These are phyloP conservation scores for Leucocoprinus leucothites DNA, from an alignment of 768 basidiomycete species.

Conservation along the genomic window DNA sequence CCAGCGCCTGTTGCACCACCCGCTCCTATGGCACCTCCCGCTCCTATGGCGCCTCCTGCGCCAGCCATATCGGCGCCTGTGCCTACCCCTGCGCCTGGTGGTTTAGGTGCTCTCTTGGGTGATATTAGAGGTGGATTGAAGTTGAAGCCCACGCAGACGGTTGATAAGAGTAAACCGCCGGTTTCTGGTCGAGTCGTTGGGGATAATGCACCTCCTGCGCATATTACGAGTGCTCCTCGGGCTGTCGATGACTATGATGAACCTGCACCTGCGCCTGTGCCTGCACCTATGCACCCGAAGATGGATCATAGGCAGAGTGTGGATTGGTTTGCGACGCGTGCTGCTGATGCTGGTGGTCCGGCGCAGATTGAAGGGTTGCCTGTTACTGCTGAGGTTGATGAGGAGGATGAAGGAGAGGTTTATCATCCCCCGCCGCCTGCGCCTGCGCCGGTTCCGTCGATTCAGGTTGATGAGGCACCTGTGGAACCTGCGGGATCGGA, in stretches of 20 bases:
- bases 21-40: conserved; percentile 31
- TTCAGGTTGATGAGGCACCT: conserved; percentile 49
- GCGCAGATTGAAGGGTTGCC: conserved; percentile 36
- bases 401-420: conserved; percentile 30
- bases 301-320: conserved; percentile 70
- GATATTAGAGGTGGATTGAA: conserved; percentile 78
- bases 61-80: conserved; percentile 30
- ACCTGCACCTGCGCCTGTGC: conserved; percentile 24
- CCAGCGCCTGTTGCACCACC: conserved; percentile 32
- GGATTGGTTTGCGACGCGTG: conserved; percentile 89
- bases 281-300: conserved; percentile 20
- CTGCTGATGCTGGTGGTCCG: conserved; percentile 57
- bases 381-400: conserved; percentile 59
- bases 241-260: conserved; percentile 39
- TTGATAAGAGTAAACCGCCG: conserved; percentile 73
- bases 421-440: conserved; percentile 9
- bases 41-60: conserved; percentile 31
- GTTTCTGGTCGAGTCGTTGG: conserved; percentile 79
- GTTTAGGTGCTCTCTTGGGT: conserved; percentile 63
- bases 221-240: conserved; percentile 54
- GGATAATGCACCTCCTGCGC: conserved; percentile 63
- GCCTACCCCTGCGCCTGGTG: conserved; percentile 37
- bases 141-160: conserved; percentile 74
- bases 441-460: conserved; percentile 42
- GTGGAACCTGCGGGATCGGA: conserved; percentile 42